Base-by-base conservation (phyloP, 2,329 filamentous ascomycete species). In the Xylariomycetidae sp. region DNA sequence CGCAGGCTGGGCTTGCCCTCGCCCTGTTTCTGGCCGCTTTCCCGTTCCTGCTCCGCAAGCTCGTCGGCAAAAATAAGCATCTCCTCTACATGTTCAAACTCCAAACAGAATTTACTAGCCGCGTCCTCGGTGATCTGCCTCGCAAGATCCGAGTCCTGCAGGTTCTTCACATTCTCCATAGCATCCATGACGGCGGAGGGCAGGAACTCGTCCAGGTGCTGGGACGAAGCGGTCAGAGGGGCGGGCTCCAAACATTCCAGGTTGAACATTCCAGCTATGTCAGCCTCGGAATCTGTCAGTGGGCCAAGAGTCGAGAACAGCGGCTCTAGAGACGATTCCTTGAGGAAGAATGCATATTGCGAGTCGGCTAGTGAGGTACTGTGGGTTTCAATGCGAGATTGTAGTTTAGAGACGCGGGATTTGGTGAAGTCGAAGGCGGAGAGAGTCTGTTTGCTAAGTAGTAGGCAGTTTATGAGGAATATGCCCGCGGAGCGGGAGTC, bases 101-200 rank as follows among this genome's bases (percentile, higher is more conserved):
- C 85, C 19, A 74, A 71, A 46, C 88, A 94, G 62, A 98, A 98
- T 33, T 67, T 72, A 47, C 87, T 81, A 1, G 88, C 85, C 0
- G 89, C 90, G 44, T 85, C 77, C 49, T 94, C 86, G 0, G 87
- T 92, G 30, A 95, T 76, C 29, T 80, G 70, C 30, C 86, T 77
- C 11, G 84, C 82, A 37, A 94, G 64, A 9, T 70, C 71, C 1
- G 84, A 76, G 50, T 86, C 85, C 41, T 84, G 80, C 2, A 98
- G 63, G 26, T 77, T 69, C 44, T 82, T 82, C 16, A 97, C 61
- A 40, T 88, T 86, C 31, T 92, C 85, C 48, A 86, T 80, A 3
- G 89, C 89, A 56, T 98, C 92, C 70, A 96, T 90, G 18, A 95
- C 71, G 3, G 90, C 92, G 2, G 88, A 94, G 0, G 92, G 89